phyloP scores from a whole-genome alignment of 2,329 filamentous ascomycete genomes.

The Claviceps capensis region DNA sequence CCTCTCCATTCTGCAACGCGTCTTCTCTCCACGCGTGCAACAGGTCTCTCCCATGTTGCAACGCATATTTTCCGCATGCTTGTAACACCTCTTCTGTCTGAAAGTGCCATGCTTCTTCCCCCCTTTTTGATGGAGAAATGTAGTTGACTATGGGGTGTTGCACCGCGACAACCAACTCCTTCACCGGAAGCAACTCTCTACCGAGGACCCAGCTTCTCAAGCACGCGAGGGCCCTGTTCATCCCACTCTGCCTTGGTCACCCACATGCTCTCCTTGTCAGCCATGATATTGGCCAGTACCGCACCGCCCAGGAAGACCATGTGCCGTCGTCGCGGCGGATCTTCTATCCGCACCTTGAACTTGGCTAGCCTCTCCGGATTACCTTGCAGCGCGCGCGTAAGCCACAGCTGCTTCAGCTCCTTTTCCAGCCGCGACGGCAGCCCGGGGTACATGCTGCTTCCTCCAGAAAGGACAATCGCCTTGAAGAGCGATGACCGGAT shows the following conservation, averaged over 20 bases:
- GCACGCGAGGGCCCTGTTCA: constrained; percentile 69
- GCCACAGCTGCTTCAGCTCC: constrained; percentile 96
- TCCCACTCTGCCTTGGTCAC: constrained; percentile 95
- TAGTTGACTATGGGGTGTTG: too few relatives aligned
- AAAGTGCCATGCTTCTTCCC: too few relatives aligned
- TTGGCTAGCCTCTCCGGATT: constrained; percentile 92
- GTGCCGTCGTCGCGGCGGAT: constrained; percentile 86
- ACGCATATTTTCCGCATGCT: too few relatives aligned
- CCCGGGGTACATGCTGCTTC: constrained; percentile 97
- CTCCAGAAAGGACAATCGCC: constrained; percentile 90
- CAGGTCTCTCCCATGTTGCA: too few relatives aligned
- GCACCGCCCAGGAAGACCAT: constrained; percentile 99
- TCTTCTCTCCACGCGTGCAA: too few relatives aligned
- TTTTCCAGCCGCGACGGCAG: constrained; percentile 91
- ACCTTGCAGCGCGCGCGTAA: constrained; percentile 77
- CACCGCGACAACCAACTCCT: too few relatives aligned
- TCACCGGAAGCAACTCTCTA: constrained; percentile 18
- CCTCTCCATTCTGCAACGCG: too few relatives aligned
- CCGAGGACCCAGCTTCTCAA: constrained; percentile 90
- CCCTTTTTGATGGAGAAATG: too few relatives aligned
- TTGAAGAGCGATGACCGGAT: constrained; percentile 90
- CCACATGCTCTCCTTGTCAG: constrained; percentile 98
- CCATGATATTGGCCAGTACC: constrained; percentile 96
- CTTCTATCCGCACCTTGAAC: constrained; percentile 99
- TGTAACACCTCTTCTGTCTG: too few relatives aligned